Conservation (phyloP, 768 basidiomycete genomes). For the Termitomyces sp. region DNA sequence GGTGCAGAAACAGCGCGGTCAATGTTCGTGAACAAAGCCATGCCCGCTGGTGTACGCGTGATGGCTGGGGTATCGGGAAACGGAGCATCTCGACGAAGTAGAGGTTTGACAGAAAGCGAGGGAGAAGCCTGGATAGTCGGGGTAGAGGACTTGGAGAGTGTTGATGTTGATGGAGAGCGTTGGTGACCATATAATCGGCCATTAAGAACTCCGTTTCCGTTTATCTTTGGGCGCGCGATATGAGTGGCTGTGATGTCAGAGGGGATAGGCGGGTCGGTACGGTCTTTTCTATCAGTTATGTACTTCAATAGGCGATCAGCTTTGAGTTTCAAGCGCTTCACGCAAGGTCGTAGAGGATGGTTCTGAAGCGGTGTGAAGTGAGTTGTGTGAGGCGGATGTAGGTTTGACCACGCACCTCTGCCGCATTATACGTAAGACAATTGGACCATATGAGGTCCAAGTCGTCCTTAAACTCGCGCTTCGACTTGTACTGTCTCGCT, state of each 20-base stretch:
- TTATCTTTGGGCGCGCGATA: slow-evolving; percentile 34
- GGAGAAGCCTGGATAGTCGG: slow-evolving; percentile 29
- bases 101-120: slow-evolving; percentile 22
- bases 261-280: slow-evolving; percentile 69
- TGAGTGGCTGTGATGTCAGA: slow-evolving; percentile 35
- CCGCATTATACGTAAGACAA: slow-evolving; percentile 88
- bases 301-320: slow-evolving; percentile 84
- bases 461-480: slow-evolving; percentile 91
- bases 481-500: slow-evolving; percentile 87
- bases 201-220: slow-evolving; percentile 42
- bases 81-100: slow-evolving; percentile 39
- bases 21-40: slow-evolving; percentile 63
- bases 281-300: slow-evolving; percentile 86
- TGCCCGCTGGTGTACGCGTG: slow-evolving; percentile 68
- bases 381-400: background rate
- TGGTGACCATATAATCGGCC: slow-evolving; percentile 36
- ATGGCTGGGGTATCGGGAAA: slow-evolving; percentile 73
- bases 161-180: slow-evolving; percentile 38
- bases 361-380: slow-evolving; percentile 44
- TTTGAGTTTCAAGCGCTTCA: slow-evolving; percentile 77
- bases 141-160: slow-evolving; percentile 27
- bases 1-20: slow-evolving; percentile 47
- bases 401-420: slow-evolving; percentile 62
- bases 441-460: slow-evolving; percentile 97
- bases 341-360: slow-evolving; percentile 85